Evolutionary conservation across 495 filamentous ascomycete genomes (phyloP).

Genomic region (Sordaria brevicollis): DNA sequence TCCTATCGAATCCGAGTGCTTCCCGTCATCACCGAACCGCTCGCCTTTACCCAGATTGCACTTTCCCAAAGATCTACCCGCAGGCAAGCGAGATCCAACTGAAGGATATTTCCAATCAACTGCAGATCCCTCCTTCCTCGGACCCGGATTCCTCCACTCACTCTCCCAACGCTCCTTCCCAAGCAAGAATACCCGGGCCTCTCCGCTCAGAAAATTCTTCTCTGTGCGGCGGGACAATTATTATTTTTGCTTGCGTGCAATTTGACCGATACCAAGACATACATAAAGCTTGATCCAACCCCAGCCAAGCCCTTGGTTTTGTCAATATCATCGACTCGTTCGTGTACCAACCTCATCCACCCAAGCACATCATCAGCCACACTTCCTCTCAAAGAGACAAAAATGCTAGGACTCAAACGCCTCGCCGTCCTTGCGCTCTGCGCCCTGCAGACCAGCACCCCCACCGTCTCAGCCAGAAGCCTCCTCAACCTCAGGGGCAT

Average conservation of each 20-base stretch:
- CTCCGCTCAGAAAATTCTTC: not conserved
- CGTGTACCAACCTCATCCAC: not conserved
- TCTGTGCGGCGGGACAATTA: not conserved
- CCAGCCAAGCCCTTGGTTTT: not conserved
- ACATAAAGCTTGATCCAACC: not conserved
- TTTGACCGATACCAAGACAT: not conserved
- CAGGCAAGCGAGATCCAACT: not conserved
- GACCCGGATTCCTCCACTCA: not conserved
- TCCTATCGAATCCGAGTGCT: not conserved
- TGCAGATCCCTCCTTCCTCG: not conserved
- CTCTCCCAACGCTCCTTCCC: not conserved
- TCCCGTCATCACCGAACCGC: not conserved
- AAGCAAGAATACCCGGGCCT: not conserved
- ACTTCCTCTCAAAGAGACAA: not conserved
- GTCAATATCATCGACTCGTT: not conserved
- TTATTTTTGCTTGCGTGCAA: not conserved
- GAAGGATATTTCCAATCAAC: too few species aligned
- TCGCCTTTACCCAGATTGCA: not conserved
- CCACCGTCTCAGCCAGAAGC: not conserved
- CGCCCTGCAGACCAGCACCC: slow-evolving; percentile 3
- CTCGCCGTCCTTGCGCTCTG: slow-evolving; percentile 11
- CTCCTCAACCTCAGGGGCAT: not conserved
- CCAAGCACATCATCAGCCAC: not conserved
- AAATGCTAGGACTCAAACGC: slow-evolving; percentile 7
- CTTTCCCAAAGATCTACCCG: not conserved